Evolutionary conservation across 768 basidiomycete species (phyloP).

Genomic region (Suillus lakei): DNA sequence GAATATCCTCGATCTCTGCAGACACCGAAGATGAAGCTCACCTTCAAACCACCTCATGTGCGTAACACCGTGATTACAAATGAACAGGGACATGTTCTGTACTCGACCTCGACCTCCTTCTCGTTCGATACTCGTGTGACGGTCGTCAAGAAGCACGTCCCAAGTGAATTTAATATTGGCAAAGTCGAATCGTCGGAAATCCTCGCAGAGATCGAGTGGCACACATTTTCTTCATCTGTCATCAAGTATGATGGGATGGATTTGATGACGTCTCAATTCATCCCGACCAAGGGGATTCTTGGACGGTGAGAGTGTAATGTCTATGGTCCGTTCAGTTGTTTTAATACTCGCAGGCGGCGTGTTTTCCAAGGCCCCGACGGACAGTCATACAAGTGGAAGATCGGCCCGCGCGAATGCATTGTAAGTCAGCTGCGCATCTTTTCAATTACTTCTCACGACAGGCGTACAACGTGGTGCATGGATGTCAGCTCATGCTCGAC

Average conservation of each 20-base stretch:
- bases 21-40: slow-evolving; percentile 1
- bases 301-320: slow-evolving; percentile 8
- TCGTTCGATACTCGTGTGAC: slow-evolving; percentile 13
- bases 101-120: slow-evolving; percentile 17
- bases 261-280: slow-evolving; percentile 19
- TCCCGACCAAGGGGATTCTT: slow-evolving; percentile 12
- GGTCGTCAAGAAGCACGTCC: slow-evolving; percentile 10
- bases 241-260: slow-evolving; percentile 30
- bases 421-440: slow-evolving; percentile 2
- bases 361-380: slow-evolving; percentile 14
- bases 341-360: neutral
- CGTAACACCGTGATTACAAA: slow-evolving; percentile 16
- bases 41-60: slow-evolving; percentile 9
- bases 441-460: neutral
- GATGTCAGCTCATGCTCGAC: slow-evolving; percentile 1
- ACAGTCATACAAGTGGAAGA: slow-evolving; percentile 11
- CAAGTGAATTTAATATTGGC: slow-evolving; percentile 13
- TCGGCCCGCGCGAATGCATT: slow-evolving; percentile 7
- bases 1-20: neutral
- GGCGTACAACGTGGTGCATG: neutral
- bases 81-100: slow-evolving; percentile 16
- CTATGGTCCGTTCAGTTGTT: neutral
- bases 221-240: slow-evolving; percentile 20
- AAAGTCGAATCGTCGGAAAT: slow-evolving; percentile 24
- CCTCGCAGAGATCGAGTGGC: slow-evolving; percentile 34